Conservation (phyloP, 495 filamentous ascomycete genomes). For the Neurospora sp. region DNA sequence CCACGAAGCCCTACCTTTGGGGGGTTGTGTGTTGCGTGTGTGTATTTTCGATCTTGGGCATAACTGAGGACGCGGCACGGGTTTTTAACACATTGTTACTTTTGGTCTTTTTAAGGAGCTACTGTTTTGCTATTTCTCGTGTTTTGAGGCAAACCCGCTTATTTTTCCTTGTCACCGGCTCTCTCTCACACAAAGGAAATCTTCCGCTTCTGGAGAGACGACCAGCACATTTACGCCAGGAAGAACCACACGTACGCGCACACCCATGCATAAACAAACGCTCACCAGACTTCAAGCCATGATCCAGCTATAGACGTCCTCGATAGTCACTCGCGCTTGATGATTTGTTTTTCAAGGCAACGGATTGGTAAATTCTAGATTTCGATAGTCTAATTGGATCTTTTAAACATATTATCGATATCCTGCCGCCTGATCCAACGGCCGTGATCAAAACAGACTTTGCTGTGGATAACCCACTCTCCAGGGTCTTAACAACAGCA, state of each 20-base stretch:
- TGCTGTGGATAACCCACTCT: neutral
- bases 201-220: neutral
- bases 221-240: neutral
- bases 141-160: neutral
- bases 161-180: slow-evolving; percentile 1
- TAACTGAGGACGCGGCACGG: slow-evolving; percentile 12
- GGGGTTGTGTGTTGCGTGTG: slow-evolving; percentile 7
- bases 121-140: neutral
- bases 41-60: slow-evolving; percentile 26
- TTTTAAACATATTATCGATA: neutral
- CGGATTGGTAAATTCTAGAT: neutral
- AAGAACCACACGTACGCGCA: neutral
- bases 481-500: neutral
- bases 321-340: neutral
- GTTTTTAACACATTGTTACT: slow-evolving; percentile 2
- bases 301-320: neutral
- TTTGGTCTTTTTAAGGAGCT: neutral
- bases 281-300: neutral
- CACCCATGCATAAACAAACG: neutral
- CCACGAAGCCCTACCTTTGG: neutral
- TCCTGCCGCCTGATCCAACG: neutral
- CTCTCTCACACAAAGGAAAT: neutral
- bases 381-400: neutral
- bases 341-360: neutral
- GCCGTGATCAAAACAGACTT: neutral